phyloP scores from a whole-genome alignment of 805 yeast species.

The Priceomyces castillae region DNA sequence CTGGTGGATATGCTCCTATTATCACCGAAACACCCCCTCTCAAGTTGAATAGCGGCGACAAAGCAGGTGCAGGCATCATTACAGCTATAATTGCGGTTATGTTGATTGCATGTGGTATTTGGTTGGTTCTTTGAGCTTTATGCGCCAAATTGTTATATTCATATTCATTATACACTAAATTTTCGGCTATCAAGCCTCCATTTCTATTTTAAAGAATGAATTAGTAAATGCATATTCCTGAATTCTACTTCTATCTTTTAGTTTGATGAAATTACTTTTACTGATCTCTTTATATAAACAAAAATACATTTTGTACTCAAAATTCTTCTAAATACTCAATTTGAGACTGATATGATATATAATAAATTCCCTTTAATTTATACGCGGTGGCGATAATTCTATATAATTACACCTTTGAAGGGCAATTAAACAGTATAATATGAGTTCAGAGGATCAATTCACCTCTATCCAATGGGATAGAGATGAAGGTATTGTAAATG shows the following conservation, averaged over 20 bases:
- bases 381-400: constrained; percentile 1
- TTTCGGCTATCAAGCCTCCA: no score
- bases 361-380: neutral
- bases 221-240: no score
- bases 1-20: constrained; percentile 58
- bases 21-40: constrained; percentile 40
- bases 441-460: constrained; percentile 47
- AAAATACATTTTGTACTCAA: no score
- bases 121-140: constrained; percentile 34
- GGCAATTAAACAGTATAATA: constrained; percentile 6
- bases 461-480: constrained; percentile 60
- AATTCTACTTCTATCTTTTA: no score
- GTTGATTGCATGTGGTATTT: constrained; percentile 40
- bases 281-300: no score
- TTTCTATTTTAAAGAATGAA: no score
- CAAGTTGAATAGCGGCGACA: constrained; percentile 50
- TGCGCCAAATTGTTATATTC: no score
- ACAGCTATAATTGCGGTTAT: constrained; percentile 65
- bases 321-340: no score
- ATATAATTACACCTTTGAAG: neutral
- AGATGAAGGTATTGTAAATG: constrained; percentile 27
- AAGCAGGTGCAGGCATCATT: constrained; percentile 86
- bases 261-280: no score
- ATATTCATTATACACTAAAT: no score
- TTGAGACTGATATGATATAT: no score